Percentiles rank a stretch among this genome's conserved stretches.
Evolutionary conservation across 371 early-diverging fungal genomes (phyloP).

Genomic region (Conidiobolus incongruus): DNA sequence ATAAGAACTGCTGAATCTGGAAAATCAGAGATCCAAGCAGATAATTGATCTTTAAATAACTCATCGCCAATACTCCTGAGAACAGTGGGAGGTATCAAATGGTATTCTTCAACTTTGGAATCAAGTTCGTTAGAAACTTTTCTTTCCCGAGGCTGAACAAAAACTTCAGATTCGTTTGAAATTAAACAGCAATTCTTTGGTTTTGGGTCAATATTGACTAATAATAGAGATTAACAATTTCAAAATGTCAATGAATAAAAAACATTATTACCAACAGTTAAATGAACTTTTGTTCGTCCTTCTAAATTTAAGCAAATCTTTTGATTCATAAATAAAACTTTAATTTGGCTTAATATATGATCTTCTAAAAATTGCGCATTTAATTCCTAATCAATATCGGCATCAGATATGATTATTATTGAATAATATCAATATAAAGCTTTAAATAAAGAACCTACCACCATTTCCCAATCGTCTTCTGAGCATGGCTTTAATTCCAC

Average conservation of each 20-base stretch:
- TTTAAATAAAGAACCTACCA: constrained; percentile 19
- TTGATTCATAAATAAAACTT: constrained; percentile 39
- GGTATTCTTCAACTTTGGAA: neutral
- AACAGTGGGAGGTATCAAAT: neutral
- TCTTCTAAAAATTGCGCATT: constrained; percentile 63
- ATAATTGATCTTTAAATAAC: too few species aligned
- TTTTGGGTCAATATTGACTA: constrained; percentile 32
- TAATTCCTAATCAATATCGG: constrained; percentile 29
- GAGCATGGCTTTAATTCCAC: constrained; percentile 57
- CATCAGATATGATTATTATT: neutral
- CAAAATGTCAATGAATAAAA: neutral
- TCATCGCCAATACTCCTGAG: neutral
- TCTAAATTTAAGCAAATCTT: constrained; percentile 51
- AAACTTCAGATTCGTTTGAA: constrained; percentile 41
- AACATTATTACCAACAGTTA: constrained; percentile 22
- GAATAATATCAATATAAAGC: neutral
- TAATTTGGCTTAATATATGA: constrained; percentile 46
- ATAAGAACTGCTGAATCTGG: too few species aligned
- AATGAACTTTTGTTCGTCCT: constrained; percentile 26
- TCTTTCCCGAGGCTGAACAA: constrained; percentile 54
- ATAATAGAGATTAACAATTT: neutral
- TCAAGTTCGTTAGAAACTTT: constrained; percentile 2
- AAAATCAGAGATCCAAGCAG: neutral
- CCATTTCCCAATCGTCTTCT: constrained; percentile 72
- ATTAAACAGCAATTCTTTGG: constrained; percentile 24